Conservation (phyloP, 495 filamentous ascomycete genomes). For the Aspergillus sclerotiicarbonarius region DNA sequence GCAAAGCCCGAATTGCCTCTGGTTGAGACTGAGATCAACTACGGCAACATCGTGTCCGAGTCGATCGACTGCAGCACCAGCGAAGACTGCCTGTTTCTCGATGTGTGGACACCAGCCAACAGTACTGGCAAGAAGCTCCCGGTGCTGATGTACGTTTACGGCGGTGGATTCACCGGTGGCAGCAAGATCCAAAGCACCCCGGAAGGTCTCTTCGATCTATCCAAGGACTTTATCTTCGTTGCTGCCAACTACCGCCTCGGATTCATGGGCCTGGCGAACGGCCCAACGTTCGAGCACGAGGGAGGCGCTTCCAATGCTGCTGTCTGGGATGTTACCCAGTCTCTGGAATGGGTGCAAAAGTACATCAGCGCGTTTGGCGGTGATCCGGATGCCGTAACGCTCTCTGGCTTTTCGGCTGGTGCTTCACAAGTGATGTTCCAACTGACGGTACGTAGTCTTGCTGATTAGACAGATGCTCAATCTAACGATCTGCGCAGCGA, state of each 20-base stretch:
- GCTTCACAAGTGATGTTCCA: slow-evolving; percentile 41
- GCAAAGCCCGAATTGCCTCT: slow-evolving; percentile 51
- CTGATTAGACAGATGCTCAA: too few relatives aligned
- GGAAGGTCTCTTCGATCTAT: too few relatives aligned
- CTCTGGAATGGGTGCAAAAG: too few relatives aligned
- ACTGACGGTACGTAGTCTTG: slow-evolving; percentile 12
- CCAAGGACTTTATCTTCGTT: slow-evolving; percentile 17
- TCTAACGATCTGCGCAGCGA: slow-evolving; percentile 7
- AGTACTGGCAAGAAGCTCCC: slow-evolving; percentile 19
- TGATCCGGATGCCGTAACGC: too few relatives aligned
- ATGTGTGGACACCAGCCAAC: slow-evolving; percentile 3
- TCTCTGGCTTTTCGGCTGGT: too few relatives aligned
- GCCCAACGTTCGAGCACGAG: slow-evolving; percentile 29
- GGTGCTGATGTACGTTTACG: too few relatives aligned
- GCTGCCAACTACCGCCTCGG: too few relatives aligned
- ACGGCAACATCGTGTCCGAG: slow-evolving; percentile 33
- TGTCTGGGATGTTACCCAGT: slow-evolving; percentile 13
- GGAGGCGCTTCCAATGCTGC: slow-evolving; percentile 47
- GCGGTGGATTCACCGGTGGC: too few relatives aligned
- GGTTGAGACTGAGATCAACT: slow-evolving; percentile 44
- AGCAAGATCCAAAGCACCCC: too few relatives aligned
- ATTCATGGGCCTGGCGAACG: slow-evolving; percentile 26
- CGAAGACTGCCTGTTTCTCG: neutral
- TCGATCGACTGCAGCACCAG: slow-evolving; percentile 6
- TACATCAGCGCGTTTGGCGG: too few relatives aligned